Base-by-base conservation (phyloP, 2,329 filamentous ascomycete genomes). In the Pezicula rhizophila region DNA sequence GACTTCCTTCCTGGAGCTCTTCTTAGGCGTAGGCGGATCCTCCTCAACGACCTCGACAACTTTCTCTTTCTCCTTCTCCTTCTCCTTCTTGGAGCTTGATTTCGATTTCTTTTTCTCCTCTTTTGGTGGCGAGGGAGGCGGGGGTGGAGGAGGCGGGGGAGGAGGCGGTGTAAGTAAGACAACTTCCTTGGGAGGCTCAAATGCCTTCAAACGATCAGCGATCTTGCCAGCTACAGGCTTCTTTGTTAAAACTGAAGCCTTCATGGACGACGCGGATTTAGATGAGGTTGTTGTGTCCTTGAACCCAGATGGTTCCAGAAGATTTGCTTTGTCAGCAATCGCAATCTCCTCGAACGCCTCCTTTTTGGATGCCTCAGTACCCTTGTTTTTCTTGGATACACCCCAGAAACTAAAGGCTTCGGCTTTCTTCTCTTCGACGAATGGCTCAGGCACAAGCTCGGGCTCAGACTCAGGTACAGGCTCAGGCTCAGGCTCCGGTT, bases 391-490 rank as follows among this genome's bases (percentile, higher is more conserved):
- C 60, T 74, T 78, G 49, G 68, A 62, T 42, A 71, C 68, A 51
- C 78, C 75, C 79, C 78, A 82, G 67, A 81, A 80, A 57, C 73
- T 73, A 63, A 81, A 82, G 0, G 74, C 55, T 35, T 57, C 55
- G 7, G 53, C 40, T 7, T 5, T 23, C 47, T 57, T 61, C 37
- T 62, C 58, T 23, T 53, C 54, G 20, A 55, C 52, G 8, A 56
- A 64, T 25, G 66, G 62, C 57, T 67, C 65, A 40, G 71, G 62
- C 49, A 64, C 64, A 33, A 62, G 37, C 40, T 59, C 57, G 17
- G 57, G 57, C 18, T 57, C 46, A 23, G 45, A n/a, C 11, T 48
- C 46, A 23, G 42, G 46, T 10, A 39, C 45, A 12, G 52, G 45
- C 18, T 56, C 58, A 18, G 48, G 48, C 31, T 55, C 62, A 14